Evolutionary conservation across 208 protist species (phyloP), one percentile per base, ranked within the genome.

Genomic region (Trypanosomatidae sp.): DNA sequence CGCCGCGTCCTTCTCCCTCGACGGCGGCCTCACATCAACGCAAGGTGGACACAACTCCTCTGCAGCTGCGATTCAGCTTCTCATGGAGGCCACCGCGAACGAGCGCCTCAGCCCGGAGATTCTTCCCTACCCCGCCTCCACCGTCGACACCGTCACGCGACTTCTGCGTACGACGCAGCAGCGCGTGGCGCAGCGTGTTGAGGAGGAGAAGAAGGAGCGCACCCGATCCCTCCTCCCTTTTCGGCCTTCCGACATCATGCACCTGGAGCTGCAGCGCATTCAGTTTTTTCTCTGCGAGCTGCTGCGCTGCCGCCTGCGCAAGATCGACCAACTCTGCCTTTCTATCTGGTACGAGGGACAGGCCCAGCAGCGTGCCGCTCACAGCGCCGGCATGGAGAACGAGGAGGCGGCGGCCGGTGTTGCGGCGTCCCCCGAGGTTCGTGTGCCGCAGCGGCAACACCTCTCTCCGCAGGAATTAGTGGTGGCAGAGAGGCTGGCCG

Each of bases 231-330:
- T 96, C 7, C 77, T 97, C 9, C 91, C 92, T 5, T 95, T 97
- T 60, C 79, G 83, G 50, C 89, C 89, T 1, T 94, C 90, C 1
- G 90, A 95, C 70, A 88, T 97, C 28, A 88, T 94, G 73, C 47
- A 66, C 2, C 68, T 95, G 19, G 89, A 95, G 77, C 74, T 91
- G 69, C 91, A 97, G 73, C 90, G 92, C 19, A 69, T 86, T 22
- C 85, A 91, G 64, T 97, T 97, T 62, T 95, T 95, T 69, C 75
- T 97, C 12, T 87, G 76, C 28, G 90, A 97, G 75, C 74, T 97
- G 58, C 83, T 95, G 50, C 90, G 92, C 19, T 90, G 87, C 39
- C 88, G 92, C 6, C 65, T 97, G 67, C 85, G 83, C 47, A 97
- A 97, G 72, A 94, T 97, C 71, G 88, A 95, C 58, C 62, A 74